Percentiles rank a stretch among this genome's conserved stretches.
Conservation (phyloP, 495 filamentous ascomycete species). For the Neurospora sp. region DNA sequence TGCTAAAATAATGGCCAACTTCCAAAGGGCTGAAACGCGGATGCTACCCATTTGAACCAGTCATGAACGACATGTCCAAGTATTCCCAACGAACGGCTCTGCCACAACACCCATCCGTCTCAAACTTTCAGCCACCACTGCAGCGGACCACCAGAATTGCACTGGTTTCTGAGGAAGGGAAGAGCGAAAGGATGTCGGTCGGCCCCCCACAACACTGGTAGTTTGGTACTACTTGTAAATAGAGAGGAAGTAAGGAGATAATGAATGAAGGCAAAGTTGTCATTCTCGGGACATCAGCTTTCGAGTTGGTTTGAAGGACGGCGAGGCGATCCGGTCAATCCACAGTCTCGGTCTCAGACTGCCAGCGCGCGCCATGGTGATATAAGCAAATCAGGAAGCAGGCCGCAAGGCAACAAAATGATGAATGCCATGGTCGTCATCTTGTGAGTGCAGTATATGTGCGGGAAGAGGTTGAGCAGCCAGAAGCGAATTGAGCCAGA, state of each 20-base stretch:
- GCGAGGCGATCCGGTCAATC: background rate
- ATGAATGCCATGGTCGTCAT: background rate
- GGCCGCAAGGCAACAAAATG: background rate
- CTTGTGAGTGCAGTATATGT: background rate
- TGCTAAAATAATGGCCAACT: background rate
- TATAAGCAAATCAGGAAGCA: background rate
- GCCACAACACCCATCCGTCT: background rate
- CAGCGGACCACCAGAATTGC: no score
- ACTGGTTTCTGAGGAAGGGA: no score
- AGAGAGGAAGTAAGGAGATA: background rate
- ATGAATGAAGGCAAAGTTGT: no score
- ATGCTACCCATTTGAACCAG: background rate
- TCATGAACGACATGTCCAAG: background rate
- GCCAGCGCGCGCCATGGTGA: background rate
- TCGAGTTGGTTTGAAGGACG: background rate
- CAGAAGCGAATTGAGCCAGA: background rate
- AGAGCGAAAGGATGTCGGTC: no score
- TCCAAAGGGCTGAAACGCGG: background rate
- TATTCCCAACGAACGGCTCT: background rate
- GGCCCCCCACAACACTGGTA: no score
- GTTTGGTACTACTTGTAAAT: background rate
- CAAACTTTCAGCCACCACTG: background rate
- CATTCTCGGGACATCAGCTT: background rate
- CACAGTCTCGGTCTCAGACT: background rate
- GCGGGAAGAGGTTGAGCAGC: background rate